phyloP scores from a whole-genome alignment of 1,284 basidiomycete genomes.

The Abortiporus biennis region DNA sequence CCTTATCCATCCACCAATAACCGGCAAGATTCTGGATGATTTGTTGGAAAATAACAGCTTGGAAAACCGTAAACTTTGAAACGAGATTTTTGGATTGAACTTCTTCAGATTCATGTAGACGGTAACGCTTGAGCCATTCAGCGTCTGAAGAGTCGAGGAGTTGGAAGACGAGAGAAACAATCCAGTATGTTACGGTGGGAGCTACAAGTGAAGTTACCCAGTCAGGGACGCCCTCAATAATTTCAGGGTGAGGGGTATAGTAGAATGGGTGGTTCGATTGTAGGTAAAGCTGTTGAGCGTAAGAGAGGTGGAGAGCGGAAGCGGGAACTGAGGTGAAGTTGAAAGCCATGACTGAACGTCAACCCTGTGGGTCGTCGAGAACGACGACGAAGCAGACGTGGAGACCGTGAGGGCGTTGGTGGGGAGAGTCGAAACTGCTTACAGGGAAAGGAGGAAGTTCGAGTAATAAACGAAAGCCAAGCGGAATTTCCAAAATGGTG shows the following conservation, averaged over 20 bases:
- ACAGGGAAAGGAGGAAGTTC: too few species aligned
- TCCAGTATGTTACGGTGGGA: slow-evolving; percentile 89
- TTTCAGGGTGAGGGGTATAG: slow-evolving; percentile 16
- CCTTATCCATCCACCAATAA: slow-evolving; percentile 60
- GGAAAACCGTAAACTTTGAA: slow-evolving; percentile 63
- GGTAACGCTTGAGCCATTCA: slow-evolving; percentile 78
- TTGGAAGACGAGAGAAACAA: slow-evolving; percentile 77
- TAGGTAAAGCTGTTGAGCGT: slow-evolving; percentile 21
- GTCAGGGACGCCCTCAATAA: slow-evolving; percentile 43
- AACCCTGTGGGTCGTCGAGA: too few species aligned
- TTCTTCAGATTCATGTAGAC: slow-evolving; percentile 87
- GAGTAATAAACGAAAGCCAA: too few species aligned
- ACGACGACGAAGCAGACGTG: too few species aligned
- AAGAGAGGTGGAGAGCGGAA: slow-evolving; percentile 1
- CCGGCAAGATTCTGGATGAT: slow-evolving; percentile 80
- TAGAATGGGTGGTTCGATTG: slow-evolving; percentile 20
- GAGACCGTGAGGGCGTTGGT: too few species aligned
- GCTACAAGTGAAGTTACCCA: slow-evolving; percentile 66
- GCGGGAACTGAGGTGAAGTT: not conserved
- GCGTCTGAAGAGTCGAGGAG: slow-evolving; percentile 71
- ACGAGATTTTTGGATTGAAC: slow-evolving; percentile 76
- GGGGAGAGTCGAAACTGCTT: too few species aligned
- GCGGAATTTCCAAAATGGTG: too few species aligned
- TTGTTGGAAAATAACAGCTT: slow-evolving; percentile 84
- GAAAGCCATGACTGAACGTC: not conserved